Evolutionary conservation across 306 rosid species (phyloP).

Genomic region (Begonia peltatifolia): DNA sequence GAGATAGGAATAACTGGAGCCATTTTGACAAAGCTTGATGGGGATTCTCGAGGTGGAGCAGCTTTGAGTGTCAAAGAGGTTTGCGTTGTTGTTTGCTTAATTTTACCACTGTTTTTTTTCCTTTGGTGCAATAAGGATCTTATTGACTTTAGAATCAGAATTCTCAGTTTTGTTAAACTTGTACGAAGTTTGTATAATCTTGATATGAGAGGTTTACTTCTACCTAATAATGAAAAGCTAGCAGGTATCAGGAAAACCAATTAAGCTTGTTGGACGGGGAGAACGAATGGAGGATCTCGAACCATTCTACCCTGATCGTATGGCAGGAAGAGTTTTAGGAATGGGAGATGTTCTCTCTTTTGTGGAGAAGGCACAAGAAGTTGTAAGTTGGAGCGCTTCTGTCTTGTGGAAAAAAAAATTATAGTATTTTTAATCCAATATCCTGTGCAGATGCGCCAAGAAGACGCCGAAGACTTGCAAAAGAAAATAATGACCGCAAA

Average conservation of each 20-base stretch:
- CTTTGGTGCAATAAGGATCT: not conserved
- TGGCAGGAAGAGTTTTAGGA: conserved; percentile 98
- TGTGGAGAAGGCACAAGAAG: conserved; percentile 97
- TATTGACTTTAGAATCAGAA: too few relatives aligned
- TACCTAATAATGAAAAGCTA: conserved; percentile 4
- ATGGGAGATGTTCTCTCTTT: conserved; percentile 99
- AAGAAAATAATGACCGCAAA: conserved; percentile 97
- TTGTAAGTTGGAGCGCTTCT: conserved; percentile 39
- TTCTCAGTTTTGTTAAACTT: too few relatives aligned
- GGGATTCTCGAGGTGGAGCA: conserved; percentile 99
- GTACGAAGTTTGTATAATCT: too few relatives aligned
- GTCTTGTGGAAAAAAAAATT: conserved; percentile 4
- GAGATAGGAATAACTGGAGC: conserved; percentile 99
- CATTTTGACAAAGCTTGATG: conserved; percentile 95
- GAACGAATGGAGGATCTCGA: conserved; percentile 99
- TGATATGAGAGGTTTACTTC: too few relatives aligned
- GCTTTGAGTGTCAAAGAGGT: conserved; percentile 99
- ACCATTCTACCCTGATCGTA: conserved; percentile 94
- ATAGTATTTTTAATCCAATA: conserved; percentile 12
- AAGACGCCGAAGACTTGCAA: conserved; percentile 95
- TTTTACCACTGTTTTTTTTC: not conserved
- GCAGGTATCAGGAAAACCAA: conserved; percentile 97
- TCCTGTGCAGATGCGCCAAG: conserved; percentile 64
- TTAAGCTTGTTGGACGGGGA: conserved; percentile 95
- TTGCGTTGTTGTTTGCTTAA: not conserved